Evolutionary conservation across 495 filamentous ascomycete species (phyloP), one percentile per base, ranked within the genome.

Genomic region (Aspergillus sparsus): DNA sequence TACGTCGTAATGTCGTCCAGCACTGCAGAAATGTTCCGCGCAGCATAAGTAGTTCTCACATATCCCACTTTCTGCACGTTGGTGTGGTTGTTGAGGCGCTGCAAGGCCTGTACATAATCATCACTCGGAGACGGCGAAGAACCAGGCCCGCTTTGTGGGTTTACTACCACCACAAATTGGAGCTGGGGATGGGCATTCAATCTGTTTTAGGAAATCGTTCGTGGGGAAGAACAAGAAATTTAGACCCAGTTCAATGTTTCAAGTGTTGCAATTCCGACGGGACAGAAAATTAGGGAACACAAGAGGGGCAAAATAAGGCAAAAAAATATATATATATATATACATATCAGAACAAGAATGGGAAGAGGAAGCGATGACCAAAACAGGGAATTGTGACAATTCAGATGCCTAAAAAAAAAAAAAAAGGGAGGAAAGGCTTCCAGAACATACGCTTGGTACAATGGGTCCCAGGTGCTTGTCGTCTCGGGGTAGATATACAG

Each of bases 21-120:
- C 41, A 83, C 66, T 0, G 55, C 60, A 5, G 62, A 61, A 41
- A 65, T 63, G 13, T 68, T 63, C 1, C 71, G 60, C 4, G 62
- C 60, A 16, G 68, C 69, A 51, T 73, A 74, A 1, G 52, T 37
- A 2, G 79, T 82, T 32, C 68, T 71, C 8, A 83, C 75, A 61
- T 83, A 83, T n/a, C 81, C 81, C 35, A 83, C 51, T 3, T 77
- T 71, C 21, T 69, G 62, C 35, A 79, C 74, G 57, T 83, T 81
- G 37, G 68, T 2, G 45, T 77, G 74, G 16, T 63, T 66, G 55
- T 76, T 79, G 4, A 83, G 66, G 49, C 70, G 70, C 9, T 66
- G 57, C 49, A 82, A 60, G 6, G 62, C 75, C 9, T 57, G 13
- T 52, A 71, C 71, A 66, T 74, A 74, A 60, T 68, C 59, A 0